Evolutionary conservation across 352 stramenopile genomes (phyloP).

Genomic region (Aphanomyces invadans): DNA sequence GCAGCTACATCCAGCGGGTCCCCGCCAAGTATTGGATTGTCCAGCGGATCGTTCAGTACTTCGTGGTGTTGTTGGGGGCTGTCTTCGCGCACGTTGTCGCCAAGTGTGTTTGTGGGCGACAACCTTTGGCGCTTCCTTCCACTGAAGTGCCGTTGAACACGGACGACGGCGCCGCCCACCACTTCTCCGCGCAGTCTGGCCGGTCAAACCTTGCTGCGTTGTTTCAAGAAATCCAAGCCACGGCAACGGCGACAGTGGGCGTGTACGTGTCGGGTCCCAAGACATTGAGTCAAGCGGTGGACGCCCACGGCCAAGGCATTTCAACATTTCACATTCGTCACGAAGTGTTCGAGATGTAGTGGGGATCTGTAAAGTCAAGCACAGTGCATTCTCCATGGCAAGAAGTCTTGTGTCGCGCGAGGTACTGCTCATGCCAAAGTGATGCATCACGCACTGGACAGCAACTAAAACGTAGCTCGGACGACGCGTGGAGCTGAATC

Average conservation of each 20-base stretch:
- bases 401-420: too few relatives aligned
- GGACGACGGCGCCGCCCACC: background rate
- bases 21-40: slow-evolving; percentile 62
- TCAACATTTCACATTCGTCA: background rate
- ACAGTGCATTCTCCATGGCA: too few relatives aligned
- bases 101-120: background rate
- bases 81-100: background rate
- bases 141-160: background rate
- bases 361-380: too few relatives aligned
- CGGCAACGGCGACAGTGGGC: background rate
- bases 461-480: too few relatives aligned
- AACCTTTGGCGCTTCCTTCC: background rate
- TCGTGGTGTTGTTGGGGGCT: slow-evolving; percentile 61
- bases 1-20: slow-evolving; percentile 61
- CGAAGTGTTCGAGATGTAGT: slow-evolving; percentile 10
- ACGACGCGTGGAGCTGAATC: too few relatives aligned
- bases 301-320: background rate
- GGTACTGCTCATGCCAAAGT: too few relatives aligned
- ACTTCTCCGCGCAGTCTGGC: background rate
- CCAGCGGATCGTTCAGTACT: slow-evolving; percentile 63
- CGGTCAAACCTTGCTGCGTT: background rate
- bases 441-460: too few relatives aligned
- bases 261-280: slow-evolving; percentile 5
- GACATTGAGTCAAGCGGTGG: background rate
- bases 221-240: background rate